These are phyloP conservation scores for Saksenaea oblongispora DNA, from an alignment of 371 early-diverging fungal species.

Conservation along the genomic window DNA sequence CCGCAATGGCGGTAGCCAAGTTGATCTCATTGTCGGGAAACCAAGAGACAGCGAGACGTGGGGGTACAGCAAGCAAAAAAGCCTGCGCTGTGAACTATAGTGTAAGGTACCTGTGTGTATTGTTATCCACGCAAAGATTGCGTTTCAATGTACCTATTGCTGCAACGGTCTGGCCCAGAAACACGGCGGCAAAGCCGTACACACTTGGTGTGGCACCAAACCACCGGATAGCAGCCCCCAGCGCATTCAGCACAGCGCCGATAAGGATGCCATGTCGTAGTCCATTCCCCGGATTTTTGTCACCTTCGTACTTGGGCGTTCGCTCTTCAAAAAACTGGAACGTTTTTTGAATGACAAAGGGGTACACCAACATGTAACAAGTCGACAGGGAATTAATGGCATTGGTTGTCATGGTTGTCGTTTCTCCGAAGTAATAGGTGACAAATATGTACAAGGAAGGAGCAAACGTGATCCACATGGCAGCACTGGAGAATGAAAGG, in stretches of 20 bases:
- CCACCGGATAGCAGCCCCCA: constrained; percentile 44
- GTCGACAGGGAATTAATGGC: constrained; percentile 50
- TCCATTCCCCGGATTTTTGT: constrained; percentile 31
- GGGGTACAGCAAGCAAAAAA: constrained; percentile 54
- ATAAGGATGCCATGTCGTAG: constrained; percentile 45
- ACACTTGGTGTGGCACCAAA: constrained; percentile 41
- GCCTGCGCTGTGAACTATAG: constrained; percentile 37
- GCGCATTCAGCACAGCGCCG: constrained; percentile 46
- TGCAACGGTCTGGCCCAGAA: constrained; percentile 52
- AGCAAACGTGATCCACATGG: constrained; percentile 61
- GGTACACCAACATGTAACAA: constrained; percentile 53
- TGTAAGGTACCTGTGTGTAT: not conserved
- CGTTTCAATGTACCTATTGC: constrained; percentile 32
- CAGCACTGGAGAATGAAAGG: constrained; percentile 45
- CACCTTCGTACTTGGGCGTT: not conserved
- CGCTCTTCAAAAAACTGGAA: constrained; percentile 47
- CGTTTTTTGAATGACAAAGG: constrained; percentile 46
- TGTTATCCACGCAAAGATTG: not conserved
- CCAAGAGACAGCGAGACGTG: constrained; percentile 54
- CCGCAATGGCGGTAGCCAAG: constrained; percentile 48
- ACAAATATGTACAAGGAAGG: constrained; percentile 55
- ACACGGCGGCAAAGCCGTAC: constrained; percentile 32
- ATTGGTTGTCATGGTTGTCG: constrained; percentile 29
- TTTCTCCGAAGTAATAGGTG: constrained; percentile 40
- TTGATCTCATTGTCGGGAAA: constrained; percentile 51